Conservation (phyloP, 176 grass and related monocot genomes). For the Oropetium thomaeum region DNA sequence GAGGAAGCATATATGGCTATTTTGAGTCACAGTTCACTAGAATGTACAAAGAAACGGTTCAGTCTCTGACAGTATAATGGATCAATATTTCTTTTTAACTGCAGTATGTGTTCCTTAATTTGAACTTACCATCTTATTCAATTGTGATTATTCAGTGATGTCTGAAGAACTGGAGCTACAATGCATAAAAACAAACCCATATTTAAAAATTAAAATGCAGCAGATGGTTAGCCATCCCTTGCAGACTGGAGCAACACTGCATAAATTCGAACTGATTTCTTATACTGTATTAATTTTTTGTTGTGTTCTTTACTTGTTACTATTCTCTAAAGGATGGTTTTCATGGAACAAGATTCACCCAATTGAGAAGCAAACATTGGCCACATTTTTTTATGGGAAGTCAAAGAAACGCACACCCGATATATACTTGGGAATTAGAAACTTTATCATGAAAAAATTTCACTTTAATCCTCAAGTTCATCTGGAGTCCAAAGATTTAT, state of each 20-base stretch:
- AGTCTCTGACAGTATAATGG: neutral
- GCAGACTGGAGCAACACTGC: neutral
- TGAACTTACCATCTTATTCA: neutral
- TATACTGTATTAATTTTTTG: neutral
- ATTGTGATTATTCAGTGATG: constrained; percentile 6
- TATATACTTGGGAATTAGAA: constrained; percentile 66
- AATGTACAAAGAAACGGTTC: neutral
- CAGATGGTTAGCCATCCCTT: neutral
- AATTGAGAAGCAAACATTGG: constrained; percentile 69
- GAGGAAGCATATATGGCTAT: no score
- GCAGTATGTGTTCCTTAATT: constrained; percentile 5
- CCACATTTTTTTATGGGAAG: constrained; percentile 70
- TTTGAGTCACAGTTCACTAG: no score
- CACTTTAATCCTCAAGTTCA: constrained; percentile 64
- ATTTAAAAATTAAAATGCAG: neutral
- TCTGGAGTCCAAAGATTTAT: constrained; percentile 67
- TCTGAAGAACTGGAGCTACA: neutral
- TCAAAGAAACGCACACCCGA: constrained; percentile 54
- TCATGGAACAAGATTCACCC: constrained; percentile 71
- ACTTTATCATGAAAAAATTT: constrained; percentile 75
- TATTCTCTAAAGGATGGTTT: constrained; percentile 63
- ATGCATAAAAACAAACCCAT: neutral
- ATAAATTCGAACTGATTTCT: neutral
- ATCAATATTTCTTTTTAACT: neutral
- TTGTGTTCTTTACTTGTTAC: constrained; percentile 13